Base-by-base conservation (phyloP, 106 monocot genomes). In the Acorus gramineus region DNA sequence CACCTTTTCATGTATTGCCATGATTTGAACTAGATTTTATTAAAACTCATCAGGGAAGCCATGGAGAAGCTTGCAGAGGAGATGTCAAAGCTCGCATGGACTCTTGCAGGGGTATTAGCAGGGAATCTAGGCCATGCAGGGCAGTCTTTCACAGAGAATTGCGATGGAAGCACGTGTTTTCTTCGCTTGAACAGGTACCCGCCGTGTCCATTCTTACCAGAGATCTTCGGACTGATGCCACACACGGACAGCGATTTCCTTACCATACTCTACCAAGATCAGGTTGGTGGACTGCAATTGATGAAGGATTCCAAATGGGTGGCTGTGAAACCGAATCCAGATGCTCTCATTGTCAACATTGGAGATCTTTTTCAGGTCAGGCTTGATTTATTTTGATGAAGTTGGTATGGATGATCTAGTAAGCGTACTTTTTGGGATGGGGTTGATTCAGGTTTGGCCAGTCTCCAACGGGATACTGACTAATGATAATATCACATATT, bases 221-320 rank as follows among this genome's bases (percentile, higher is more conserved):
- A 73, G 47, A 59, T 75, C 52, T 83, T 74, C 42, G 96, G 96
- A 7, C 60, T 91, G 60, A 68, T 76, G 53, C 83, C 96, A 2
- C 96, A 96, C 79, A 96, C 90, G 2, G 90, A 96, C 74, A 91
- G 90, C 13, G 90, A 96, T 62, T 96, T 87, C 74, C 82, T 91
- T 67, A 96, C 87, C 14, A 82, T 96, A 47, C 82, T 96, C 11
- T 60, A 80, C 59, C 90, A 96, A 64, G 90, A 96, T 52, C 78
- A 87, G 6, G 90, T 91, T n/a, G 90, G 87, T 0, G 90, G 96
- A 0, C 71, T 90, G 67, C 89, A 95, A 64, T 64, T 95, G 43
- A 80, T 78, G 84, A 90, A 95, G 65, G 90, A 76, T 4, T 67
- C 75, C 52, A 66, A 71, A 6, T 95, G 90, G 95, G 80, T 96